Evolutionary conservation across 441 rosid genomes (phyloP), one percentile per base, ranked within the genome.

Genomic region (Corymbia calophylla): DNA sequence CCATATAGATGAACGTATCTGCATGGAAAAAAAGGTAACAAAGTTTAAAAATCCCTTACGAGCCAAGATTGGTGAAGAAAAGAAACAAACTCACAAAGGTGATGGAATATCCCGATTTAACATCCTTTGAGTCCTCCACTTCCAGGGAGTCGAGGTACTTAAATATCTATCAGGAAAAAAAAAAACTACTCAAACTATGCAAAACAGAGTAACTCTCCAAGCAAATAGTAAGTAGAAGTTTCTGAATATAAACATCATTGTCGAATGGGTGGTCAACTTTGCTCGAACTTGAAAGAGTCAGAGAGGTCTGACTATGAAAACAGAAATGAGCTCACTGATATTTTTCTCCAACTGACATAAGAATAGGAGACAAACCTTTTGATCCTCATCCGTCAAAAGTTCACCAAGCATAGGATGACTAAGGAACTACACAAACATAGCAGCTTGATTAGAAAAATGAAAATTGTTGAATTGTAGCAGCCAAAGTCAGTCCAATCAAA

Each of bases 41-140:
- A 44, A 44, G n/a, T 44, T 44, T 3, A 77, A 23, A 77, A 44
- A 77, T 44, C 84, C 23, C 16, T 23, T 77, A 44, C 6, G 8
- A 77, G 51, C 84, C 51, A 87, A 25, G 35, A 53, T 55, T n/a
- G 84, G 53, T 16, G 47, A 86, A 17, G 25, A 53, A 15, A 87
- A 53, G 48, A 29, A 87, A 88, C 82, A 88, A 77, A 93, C 98
- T 94, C 91, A 97, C 99, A 93, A 97, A 97, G 88, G 98, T 94
- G 73, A 98, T 97, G 19, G 97, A 94, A 92, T 97, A 98, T 86
- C 99, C 99, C 53, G 97, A 96, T 91, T 97, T 98, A 91, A 97
- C 95, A 91, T 97, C 99, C 93, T 98, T 97, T 49, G 94, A 96
- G 91, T 98, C 99, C 93, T 97, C 99, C 88, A 98, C 99, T 80